Percentiles rank a stretch among this genome's conserved stretches.
Conservation (phyloP, 73 alveolate species). For the Paramecium sonneborni region DNA sequence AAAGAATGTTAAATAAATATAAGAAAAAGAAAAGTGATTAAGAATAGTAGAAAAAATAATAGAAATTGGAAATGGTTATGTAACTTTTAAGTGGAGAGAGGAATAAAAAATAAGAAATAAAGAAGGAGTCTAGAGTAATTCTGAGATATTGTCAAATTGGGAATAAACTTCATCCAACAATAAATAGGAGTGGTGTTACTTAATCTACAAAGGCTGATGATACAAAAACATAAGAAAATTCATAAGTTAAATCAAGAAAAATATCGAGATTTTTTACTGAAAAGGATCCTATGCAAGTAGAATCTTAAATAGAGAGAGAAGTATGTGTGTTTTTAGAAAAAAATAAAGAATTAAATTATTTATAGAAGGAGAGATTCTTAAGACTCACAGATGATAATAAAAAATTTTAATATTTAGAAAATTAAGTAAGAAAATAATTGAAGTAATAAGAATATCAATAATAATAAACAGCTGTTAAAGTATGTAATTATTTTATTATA, state of each 20-base stretch:
- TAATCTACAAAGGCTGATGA: constrained; percentile 15
- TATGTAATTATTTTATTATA: too few relatives aligned
- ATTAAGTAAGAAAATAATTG: neutral
- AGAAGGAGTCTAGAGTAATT: neutral
- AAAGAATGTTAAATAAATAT: neutral
- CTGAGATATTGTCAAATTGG: neutral
- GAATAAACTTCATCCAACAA: neutral
- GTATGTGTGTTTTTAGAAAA: neutral
- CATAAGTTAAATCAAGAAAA: neutral
- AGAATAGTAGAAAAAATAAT: neutral
- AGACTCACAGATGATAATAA: neutral
- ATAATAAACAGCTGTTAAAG: too few relatives aligned
- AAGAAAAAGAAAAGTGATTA: neutral
- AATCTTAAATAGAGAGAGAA: neutral
- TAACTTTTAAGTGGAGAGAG: neutral
- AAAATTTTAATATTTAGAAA: neutral
- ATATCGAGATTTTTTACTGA: constrained; percentile 18
- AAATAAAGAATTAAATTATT: neutral
- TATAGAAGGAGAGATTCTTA: neutral
- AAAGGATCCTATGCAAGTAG: constrained; percentile 28
- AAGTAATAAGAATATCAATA: too few relatives aligned
- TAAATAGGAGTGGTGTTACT: neutral
- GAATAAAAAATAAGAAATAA: neutral
- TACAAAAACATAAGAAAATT: neutral
- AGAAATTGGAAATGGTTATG: constrained; percentile 13